These are phyloP conservation scores for Fusarium sp. DNA, from an alignment of 2,329 filamentous ascomycete genomes.

Conservation along the genomic window DNA sequence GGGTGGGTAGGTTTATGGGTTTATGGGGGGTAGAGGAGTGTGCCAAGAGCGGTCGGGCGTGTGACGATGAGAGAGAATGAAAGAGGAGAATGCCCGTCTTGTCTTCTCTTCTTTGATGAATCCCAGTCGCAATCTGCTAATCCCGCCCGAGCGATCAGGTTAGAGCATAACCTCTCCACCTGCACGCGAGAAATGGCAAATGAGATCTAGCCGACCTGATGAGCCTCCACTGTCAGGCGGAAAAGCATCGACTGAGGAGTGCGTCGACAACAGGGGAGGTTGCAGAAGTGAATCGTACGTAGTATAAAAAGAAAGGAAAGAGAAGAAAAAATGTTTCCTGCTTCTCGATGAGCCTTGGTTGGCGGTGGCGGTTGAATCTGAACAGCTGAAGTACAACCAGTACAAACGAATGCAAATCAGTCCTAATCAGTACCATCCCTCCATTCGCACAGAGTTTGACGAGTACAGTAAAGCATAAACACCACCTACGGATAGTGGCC, in stretches of 20 bases:
- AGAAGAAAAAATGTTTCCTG: not conserved
- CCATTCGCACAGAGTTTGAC: conserved; percentile 3
- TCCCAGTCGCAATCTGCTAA: conserved; percentile 50
- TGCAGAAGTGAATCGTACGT: conserved; percentile 15
- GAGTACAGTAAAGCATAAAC: conserved; percentile 30
- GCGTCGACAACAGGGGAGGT: conserved; percentile 34
- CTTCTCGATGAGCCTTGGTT: not conserved
- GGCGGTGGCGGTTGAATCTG: conserved; percentile 18
- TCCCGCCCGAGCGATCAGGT: conserved; percentile 50
- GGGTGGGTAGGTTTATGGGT: conserved; percentile 7
- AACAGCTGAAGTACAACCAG: not conserved
- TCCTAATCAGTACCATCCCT: not conserved
- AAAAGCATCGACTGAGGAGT: conserved; percentile 44
- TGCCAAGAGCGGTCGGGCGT: conserved; percentile 16
- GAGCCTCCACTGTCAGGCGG: conserved; percentile 32
- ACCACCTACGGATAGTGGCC: conserved; percentile 33
- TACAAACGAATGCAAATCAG: conserved; percentile 17
- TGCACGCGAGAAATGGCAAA: conserved; percentile 48
- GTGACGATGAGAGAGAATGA: not conserved
- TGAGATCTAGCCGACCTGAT: conserved; percentile 47
- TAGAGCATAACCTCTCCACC: conserved; percentile 46
- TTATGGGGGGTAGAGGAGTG: conserved; percentile 11
- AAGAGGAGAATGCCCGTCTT: conserved; percentile 3
- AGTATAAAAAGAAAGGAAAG: conserved; percentile 1
- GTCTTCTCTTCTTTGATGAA: conserved; percentile 17